Conservation (phyloP, 768 basidiomycete genomes). For the Cystobasidium tubakii region DNA sequence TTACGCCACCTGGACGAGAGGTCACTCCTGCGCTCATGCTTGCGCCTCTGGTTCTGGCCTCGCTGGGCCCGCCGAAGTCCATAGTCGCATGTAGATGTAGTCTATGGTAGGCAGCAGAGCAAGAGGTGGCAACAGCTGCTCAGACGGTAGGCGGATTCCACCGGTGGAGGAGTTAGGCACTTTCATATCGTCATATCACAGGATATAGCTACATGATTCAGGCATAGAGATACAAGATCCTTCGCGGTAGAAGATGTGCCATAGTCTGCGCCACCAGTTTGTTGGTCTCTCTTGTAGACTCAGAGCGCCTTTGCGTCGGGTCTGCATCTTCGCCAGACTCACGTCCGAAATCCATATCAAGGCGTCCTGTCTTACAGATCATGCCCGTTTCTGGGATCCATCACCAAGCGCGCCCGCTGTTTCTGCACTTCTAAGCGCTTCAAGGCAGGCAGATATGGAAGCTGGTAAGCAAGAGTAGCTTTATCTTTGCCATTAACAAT, state of each 20-base stretch:
- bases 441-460: not conserved
- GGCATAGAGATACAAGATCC: too few species aligned
- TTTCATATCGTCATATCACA: too few species aligned
- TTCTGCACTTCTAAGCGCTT: not conserved
- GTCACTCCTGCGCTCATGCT: not conserved
- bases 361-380: too few species aligned
- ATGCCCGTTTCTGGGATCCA: not conserved
- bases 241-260: too few species aligned
- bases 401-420: not conserved
- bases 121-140: not conserved
- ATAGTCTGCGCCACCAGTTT: not conserved
- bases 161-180: too few species aligned
- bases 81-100: not conserved
- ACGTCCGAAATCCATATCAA: too few species aligned
- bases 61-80: not conserved
- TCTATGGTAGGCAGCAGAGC: not conserved
- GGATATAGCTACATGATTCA: too few species aligned
- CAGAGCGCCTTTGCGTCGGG: too few species aligned
- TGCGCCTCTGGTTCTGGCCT: not conserved
- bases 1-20: not conserved
- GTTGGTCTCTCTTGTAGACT: too few species aligned
- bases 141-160: not conserved
- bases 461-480: not conserved
- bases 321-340: too few species aligned
- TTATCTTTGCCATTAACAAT: conserved; percentile 3